Evolutionary conservation across 305 asterid genomes (phyloP).

Genomic region (Fraxinus xanthoxyloides): DNA sequence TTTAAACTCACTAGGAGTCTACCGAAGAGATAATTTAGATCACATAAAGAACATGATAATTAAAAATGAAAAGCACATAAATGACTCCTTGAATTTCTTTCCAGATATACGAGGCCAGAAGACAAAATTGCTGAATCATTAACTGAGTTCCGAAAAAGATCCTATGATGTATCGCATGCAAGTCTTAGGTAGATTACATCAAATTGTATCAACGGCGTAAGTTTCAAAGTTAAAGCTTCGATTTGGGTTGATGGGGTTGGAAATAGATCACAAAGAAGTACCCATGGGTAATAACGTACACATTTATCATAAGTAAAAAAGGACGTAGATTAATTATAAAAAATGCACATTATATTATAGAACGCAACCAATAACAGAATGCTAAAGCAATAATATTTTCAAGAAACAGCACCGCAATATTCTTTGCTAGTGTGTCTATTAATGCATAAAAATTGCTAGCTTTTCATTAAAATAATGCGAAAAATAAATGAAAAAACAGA

Average conservation of each 20-base stretch:
- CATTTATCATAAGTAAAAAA: background rate
- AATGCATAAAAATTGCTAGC: background rate
- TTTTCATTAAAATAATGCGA: background rate
- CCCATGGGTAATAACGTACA: background rate
- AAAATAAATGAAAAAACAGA: background rate
- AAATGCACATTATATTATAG: background rate
- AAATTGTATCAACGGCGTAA: background rate
- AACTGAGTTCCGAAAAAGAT: background rate
- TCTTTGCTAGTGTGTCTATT: background rate
- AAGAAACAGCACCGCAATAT: background rate
- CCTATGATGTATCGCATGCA: background rate
- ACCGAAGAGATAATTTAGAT: background rate
- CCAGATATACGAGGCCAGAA: background rate
- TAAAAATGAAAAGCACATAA: background rate
- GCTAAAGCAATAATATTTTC: background rate
- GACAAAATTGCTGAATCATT: background rate
- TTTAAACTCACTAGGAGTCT: background rate
- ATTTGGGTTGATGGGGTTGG: background rate
- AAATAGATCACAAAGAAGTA: background rate
- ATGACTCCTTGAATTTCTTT: background rate
- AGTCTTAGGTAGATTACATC: background rate
- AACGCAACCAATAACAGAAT: background rate
- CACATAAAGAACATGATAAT: background rate
- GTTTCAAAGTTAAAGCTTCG: background rate
- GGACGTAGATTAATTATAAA: background rate